Conservation (phyloP, 306 rosid genomes). For the Cyamopsis tetragonoloba region DNA sequence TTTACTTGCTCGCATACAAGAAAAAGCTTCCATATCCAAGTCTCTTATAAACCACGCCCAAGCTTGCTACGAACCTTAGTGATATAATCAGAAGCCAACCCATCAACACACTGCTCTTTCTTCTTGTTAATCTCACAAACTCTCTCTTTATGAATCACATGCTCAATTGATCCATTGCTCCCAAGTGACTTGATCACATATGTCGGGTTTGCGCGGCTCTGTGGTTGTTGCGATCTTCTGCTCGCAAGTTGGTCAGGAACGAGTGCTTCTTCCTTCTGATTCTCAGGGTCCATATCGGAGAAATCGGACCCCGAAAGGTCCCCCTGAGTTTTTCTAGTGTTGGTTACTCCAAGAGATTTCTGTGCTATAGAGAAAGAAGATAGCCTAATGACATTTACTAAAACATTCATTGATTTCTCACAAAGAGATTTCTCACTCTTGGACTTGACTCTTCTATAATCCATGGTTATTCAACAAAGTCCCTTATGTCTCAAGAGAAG, state of each 20-base stretch:
- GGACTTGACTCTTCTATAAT: slow-evolving; percentile 26
- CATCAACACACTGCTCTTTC: slow-evolving; percentile 48
- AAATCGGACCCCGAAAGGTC: slow-evolving; percentile 14
- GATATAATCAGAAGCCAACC: slow-evolving; percentile 55
- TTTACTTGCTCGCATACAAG: too few relatives aligned
- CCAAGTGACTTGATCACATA: slow-evolving; percentile 36
- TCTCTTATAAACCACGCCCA: slow-evolving; percentile 26
- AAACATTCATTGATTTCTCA: slow-evolving; percentile 61
- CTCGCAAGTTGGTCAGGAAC: slow-evolving; percentile 19
- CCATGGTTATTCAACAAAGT: slow-evolving; percentile 33
- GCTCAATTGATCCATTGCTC: slow-evolving; percentile 22
- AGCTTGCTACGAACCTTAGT: slow-evolving; percentile 47
- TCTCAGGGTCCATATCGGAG: slow-evolving; percentile 15
- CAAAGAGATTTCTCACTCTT: slow-evolving; percentile 46
- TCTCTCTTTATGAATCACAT: slow-evolving; percentile 36
- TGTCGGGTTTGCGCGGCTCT: slow-evolving; percentile 35
- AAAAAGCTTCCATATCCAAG: background rate
- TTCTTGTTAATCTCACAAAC: slow-evolving; percentile 1
- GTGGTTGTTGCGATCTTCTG: slow-evolving; percentile 43
- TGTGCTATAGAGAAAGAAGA: slow-evolving; percentile 52
- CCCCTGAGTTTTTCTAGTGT: background rate
- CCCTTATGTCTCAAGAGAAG: background rate
- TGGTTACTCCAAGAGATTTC: slow-evolving; percentile 25
- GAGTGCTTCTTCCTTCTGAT: slow-evolving; percentile 19
- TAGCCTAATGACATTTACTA: slow-evolving; percentile 57